Evolutionary conservation across 2,329 filamentous ascomycete genomes (phyloP).

Genomic region (Shiraia sp.): DNA sequence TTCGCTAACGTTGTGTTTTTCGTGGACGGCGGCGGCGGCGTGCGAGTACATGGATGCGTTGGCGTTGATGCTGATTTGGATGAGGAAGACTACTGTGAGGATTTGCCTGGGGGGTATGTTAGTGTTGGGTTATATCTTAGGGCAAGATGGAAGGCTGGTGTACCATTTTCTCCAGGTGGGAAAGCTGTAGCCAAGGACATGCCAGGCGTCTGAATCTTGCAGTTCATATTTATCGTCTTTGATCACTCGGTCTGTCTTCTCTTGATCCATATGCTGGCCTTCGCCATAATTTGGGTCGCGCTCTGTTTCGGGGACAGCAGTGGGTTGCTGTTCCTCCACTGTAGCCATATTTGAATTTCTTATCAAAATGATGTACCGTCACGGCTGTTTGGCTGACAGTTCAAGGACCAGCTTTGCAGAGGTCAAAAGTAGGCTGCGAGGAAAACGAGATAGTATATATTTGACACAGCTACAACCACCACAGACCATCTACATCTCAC

Average conservation of each 20-base stretch:
- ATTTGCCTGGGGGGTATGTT: slow-evolving; percentile 47
- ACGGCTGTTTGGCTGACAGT: too few relatives aligned
- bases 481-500: too few relatives aligned
- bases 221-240: slow-evolving; percentile 38
- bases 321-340: slow-evolving; percentile 11
- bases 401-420: too few relatives aligned
- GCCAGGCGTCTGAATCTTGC: slow-evolving; percentile 46
- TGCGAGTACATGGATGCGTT: slow-evolving; percentile 59
- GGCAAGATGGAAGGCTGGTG: too few relatives aligned
- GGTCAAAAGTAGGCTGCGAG: not conserved
- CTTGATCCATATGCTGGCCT: slow-evolving; percentile 16
- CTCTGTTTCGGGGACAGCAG: slow-evolving; percentile 29
- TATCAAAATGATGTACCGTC: too few relatives aligned
- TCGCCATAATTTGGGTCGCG: slow-evolving; percentile 24
- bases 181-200: slow-evolving; percentile 52
- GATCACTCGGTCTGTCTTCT: slow-evolving; percentile 25
- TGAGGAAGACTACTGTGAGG: slow-evolving; percentile 55
- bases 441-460: too few relatives aligned
- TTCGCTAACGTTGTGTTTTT: slow-evolving; percentile 52
- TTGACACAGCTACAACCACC: too few relatives aligned
- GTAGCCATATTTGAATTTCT: slow-evolving; percentile 9
- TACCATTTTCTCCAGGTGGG: slow-evolving; percentile 52
- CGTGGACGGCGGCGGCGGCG: slow-evolving; percentile 48
- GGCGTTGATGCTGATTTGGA: slow-evolving; percentile 59
- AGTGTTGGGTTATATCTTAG: too few relatives aligned